These are phyloP conservation scores for Penicillium chermesinum DNA, from an alignment of 495 filamentous ascomycete genomes.

Conservation along the genomic window DNA sequence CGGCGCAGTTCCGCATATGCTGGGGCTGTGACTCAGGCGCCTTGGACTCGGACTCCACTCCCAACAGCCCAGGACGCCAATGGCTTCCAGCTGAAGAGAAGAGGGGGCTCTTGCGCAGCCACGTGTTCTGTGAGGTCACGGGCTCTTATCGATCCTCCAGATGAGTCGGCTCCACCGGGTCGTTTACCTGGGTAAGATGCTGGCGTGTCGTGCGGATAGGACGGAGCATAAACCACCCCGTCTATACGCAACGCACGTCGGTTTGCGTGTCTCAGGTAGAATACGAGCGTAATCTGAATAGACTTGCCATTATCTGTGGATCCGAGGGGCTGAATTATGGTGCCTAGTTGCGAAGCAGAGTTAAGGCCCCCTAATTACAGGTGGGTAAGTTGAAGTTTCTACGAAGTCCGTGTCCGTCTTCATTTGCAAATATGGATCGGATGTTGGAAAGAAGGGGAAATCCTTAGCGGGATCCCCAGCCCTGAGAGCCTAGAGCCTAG, in stretches of 20 bases:
- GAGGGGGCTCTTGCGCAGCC: conserved; percentile 16
- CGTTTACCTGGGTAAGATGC: neutral
- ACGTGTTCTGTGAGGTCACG: conserved; percentile 16
- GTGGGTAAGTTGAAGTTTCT: too few relatives aligned
- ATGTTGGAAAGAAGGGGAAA: too few relatives aligned
- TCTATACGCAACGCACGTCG: neutral
- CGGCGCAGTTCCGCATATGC: too few relatives aligned
- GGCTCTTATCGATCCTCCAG: conserved; percentile 5
- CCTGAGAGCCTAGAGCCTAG: too few relatives aligned
- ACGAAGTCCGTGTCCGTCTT: too few relatives aligned
- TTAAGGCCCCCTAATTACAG: too few relatives aligned
- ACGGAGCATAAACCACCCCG: neutral
- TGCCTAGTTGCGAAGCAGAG: too few relatives aligned
- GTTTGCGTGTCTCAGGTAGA: conserved; percentile 11
- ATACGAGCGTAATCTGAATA: conserved; percentile 2
- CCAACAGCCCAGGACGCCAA: neutral
- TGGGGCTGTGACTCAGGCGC: neutral
- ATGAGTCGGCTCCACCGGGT: neutral
- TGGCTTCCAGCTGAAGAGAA: conserved; percentile 1
- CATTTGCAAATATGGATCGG: too few relatives aligned
- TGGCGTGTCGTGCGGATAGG: neutral
- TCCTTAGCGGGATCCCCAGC: too few relatives aligned
- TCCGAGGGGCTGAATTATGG: too few relatives aligned
- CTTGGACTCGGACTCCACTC: neutral
- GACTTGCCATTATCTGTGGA: too few relatives aligned